Evolutionary conservation across 2,329 filamentous ascomycete genomes (phyloP).

Genomic region (Tolypocladium capitatum): DNA sequence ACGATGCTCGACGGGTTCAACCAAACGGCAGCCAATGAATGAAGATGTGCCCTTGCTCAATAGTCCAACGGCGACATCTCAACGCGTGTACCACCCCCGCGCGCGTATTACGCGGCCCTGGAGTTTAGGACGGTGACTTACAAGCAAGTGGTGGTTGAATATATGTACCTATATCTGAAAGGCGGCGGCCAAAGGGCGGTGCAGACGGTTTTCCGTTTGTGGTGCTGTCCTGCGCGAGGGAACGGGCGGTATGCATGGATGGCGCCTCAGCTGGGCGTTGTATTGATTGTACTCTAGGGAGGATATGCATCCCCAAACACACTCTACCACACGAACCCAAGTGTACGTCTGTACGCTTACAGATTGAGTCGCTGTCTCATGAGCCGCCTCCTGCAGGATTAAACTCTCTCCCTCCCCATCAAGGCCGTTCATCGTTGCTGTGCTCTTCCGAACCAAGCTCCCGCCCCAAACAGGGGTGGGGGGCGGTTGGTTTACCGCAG

Average conservation of each 20-base stretch:
- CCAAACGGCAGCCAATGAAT: slow-evolving; percentile 19
- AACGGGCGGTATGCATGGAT: background rate
- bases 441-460: background rate
- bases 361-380: background rate
- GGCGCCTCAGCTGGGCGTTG: background rate
- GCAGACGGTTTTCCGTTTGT: background rate
- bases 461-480: background rate
- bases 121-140: background rate
- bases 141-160: background rate
- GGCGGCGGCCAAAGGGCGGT: background rate
- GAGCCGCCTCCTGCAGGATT: background rate
- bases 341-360: too few species aligned
- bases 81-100: background rate
- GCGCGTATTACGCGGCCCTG: background rate
- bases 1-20: slow-evolving; percentile 27
- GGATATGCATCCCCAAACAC: background rate
- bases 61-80: background rate
- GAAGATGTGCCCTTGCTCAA: background rate
- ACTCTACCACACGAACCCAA: background rate
- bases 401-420: background rate
- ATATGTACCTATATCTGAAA: background rate
- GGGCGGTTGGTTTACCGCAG: slow-evolving; percentile 13
- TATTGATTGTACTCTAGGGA: background rate
- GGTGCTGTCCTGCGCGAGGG: background rate
- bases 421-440: background rate